phyloP scores from a whole-genome alignment of 2,329 filamentous ascomycete species.

The Cladosporium sp. region DNA sequence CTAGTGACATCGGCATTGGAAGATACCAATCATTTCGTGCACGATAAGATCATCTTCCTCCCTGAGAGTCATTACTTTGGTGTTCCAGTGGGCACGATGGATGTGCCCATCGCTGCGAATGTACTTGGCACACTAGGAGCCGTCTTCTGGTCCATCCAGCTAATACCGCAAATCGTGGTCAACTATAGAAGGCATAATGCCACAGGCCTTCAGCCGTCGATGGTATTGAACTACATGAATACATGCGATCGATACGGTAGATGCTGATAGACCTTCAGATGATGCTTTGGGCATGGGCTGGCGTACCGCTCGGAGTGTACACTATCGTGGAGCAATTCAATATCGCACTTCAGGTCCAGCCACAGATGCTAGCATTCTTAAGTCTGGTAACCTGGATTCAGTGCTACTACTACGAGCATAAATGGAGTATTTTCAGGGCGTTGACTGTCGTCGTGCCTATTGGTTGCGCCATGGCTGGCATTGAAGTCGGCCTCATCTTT shows the following conservation, averaged over 20 bases:
- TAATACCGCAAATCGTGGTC: conserved; percentile 63
- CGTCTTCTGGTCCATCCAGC: conserved; percentile 61
- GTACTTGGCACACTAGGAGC: conserved; percentile 55
- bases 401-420: conserved; percentile 52
- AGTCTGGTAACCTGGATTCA: conserved; percentile 51
- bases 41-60: no score
- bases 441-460: conserved; percentile 46
- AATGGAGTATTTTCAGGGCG: conserved; percentile 48
- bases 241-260: not conserved
- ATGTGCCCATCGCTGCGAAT: conserved; percentile 51
- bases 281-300: conserved; percentile 64
- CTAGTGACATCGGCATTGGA: no score
- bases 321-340: conserved; percentile 51
- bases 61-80: no score
- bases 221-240: conserved; percentile 33
- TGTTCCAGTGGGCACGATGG: conserved; percentile 38
- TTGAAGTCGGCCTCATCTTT: conserved; percentile 55
- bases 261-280: conserved; percentile 35
- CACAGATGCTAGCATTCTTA: conserved; percentile 49
- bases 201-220: conserved; percentile 57
- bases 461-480: conserved; percentile 51
- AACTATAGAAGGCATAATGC: conserved; percentile 63
- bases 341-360: conserved; percentile 49
- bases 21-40: no score
- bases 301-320: conserved; percentile 59